Percentiles rank a stretch among this genome's conserved stretches.
These are phyloP conservation scores for Penicillium silybi DNA, from an alignment of 495 filamentous ascomycete genomes.

Conservation along the genomic window DNA sequence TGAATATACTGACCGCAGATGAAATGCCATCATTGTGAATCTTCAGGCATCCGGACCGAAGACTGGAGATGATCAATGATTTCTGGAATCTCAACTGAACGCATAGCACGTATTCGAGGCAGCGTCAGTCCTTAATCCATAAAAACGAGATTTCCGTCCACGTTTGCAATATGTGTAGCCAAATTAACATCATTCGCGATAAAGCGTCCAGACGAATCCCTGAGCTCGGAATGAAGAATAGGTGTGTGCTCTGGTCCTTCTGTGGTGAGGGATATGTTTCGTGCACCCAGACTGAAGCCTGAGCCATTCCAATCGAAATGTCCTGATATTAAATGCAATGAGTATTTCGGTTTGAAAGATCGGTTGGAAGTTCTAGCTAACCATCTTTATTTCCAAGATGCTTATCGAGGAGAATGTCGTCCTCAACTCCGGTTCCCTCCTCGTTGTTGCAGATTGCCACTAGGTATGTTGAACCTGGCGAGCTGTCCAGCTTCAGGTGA, in stretches of 20 bases:
- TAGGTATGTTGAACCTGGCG: slow-evolving; percentile 2
- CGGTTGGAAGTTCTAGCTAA: neutral
- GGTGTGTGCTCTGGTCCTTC: slow-evolving; percentile 10
- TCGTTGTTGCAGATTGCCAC: slow-evolving; percentile 19
- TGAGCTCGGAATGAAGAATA: slow-evolving; percentile 12
- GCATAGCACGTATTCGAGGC: neutral
- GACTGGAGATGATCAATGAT: too few relatives aligned
- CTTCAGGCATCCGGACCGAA: too few relatives aligned
- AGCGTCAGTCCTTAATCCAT: neutral
- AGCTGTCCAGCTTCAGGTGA: neutral
- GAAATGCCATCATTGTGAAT: too few relatives aligned
- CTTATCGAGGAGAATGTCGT: slow-evolving; percentile 8
- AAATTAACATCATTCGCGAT: slow-evolving; percentile 2
- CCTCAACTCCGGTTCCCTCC: slow-evolving; percentile 8
- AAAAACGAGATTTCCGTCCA: neutral
- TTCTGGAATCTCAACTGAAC: too few relatives aligned
- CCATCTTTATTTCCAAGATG: slow-evolving; percentile 15
- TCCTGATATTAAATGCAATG: neutral
- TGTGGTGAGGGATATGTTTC: slow-evolving; percentile 2
- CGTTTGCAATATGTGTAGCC: slow-evolving; percentile 7
- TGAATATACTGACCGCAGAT: too few relatives aligned
- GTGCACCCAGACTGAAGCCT: slow-evolving; percentile 10
- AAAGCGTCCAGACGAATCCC: slow-evolving; percentile 1
- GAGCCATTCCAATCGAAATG: slow-evolving; percentile 10
- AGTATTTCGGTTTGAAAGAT: neutral